These are phyloP conservation scores for Solanum piurae DNA, from an alignment of 257 asterid genomes.

Conservation along the genomic window DNA sequence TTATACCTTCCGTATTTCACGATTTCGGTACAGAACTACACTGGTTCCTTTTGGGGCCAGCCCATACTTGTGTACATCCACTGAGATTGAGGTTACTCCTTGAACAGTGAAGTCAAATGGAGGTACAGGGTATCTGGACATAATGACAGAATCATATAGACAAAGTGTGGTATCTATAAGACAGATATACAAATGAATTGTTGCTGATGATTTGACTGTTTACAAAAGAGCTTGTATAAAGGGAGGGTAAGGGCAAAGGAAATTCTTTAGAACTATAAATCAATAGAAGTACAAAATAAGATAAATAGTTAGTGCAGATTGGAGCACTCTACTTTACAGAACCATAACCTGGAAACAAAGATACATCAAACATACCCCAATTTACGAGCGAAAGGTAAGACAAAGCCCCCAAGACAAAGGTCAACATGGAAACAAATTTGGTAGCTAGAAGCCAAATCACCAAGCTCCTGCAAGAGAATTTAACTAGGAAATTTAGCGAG, in stretches of 20 bases:
- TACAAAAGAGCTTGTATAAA: neutral
- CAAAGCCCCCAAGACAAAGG: conserved; percentile 98
- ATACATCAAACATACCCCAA: conserved; percentile 59
- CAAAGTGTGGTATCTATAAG: neutral
- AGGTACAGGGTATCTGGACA: conserved; percentile 77
- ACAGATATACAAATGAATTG: neutral
- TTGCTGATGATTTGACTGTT: neutral
- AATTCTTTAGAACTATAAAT: neutral
- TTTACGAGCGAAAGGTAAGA: conserved; percentile 93
- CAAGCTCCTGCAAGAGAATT: conserved; percentile 66
- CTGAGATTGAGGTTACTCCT: conserved; percentile 95
- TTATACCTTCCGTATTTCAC: conserved; percentile 74
- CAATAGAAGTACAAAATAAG: neutral
- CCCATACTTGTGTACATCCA: conserved; percentile 97
- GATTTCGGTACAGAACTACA: conserved; percentile 78
- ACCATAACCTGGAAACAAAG: neutral
- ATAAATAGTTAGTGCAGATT: neutral
- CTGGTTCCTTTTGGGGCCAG: conserved; percentile 99
- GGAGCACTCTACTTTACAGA: neutral
- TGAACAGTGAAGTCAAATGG: conserved; percentile 84
- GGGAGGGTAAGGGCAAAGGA: neutral
- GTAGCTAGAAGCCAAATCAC: conserved; percentile 56
- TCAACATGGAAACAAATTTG: conserved; percentile 90
- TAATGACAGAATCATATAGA: neutral
- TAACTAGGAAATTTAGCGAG: neutral